Evolutionary conservation across 345 rosid genomes (phyloP).

Genomic region (Citrus cavaleriei): DNA sequence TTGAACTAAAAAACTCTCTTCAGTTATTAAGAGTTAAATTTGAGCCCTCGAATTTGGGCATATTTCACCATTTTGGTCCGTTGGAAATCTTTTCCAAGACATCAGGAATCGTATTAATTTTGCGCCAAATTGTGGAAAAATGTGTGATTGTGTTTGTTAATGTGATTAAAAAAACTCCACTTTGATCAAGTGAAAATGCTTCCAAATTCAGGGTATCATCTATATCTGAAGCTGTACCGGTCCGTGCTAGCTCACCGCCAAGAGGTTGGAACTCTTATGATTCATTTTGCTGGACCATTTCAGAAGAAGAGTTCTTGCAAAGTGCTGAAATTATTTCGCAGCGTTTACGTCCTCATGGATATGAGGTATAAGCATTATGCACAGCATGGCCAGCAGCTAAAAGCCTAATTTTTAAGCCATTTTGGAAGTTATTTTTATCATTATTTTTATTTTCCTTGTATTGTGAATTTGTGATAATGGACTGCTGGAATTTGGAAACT

Average conservation of each 20-base stretch:
- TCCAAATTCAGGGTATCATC: constrained; percentile 31
- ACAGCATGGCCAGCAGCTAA: neutral
- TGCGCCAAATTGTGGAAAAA: neutral
- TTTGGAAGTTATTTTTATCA: no score
- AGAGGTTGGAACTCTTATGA: constrained; percentile 98
- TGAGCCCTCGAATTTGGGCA: neutral
- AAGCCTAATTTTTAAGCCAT: neutral
- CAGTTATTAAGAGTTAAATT: neutral
- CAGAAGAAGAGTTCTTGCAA: constrained; percentile 79
- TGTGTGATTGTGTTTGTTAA: neutral
- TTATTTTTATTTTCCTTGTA: neutral
- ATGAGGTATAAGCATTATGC: constrained; percentile 43
- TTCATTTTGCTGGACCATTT: constrained; percentile 85
- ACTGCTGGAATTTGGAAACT: neutral
- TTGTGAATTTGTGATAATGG: neutral
- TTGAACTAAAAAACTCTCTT: neutral
- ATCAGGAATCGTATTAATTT: neutral
- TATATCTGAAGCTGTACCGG: constrained; percentile 13
- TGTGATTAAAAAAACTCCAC: neutral
- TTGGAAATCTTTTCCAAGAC: neutral
- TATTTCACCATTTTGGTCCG: neutral
- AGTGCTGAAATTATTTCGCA: constrained; percentile 60
- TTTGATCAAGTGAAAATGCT: neutral
- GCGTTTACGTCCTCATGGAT: constrained; percentile 64
- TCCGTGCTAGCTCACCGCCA: constrained; percentile 67